Conservation (phyloP, 2,329 filamentous ascomycete genomes). For the Exophiala xenobiotica region DNA sequence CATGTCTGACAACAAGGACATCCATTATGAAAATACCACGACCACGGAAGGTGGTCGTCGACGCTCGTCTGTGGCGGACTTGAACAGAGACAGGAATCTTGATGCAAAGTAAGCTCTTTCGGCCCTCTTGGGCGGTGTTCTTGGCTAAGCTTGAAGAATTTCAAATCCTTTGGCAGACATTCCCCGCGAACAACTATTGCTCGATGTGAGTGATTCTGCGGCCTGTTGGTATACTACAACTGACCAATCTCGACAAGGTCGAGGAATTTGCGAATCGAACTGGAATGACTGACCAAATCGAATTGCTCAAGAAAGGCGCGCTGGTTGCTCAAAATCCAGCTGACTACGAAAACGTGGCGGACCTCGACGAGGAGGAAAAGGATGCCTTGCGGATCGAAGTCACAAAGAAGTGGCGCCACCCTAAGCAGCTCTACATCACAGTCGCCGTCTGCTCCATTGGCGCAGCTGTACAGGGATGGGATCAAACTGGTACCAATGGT, state of each 20-base stretch:
- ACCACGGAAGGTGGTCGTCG: background rate
- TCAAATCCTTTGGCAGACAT: conserved; percentile 47
- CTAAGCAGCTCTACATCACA: conserved; percentile 49
- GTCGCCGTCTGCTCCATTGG: conserved; percentile 53
- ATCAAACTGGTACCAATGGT: conserved; percentile 54
- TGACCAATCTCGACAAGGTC: background rate
- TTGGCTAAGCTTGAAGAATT: conserved; percentile 36
- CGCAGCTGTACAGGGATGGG: conserved; percentile 52
- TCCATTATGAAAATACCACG: background rate
- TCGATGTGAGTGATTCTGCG: conserved; percentile 35
- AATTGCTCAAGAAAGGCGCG: conserved; percentile 48
- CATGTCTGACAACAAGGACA: background rate
- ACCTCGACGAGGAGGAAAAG: conserved; percentile 43
- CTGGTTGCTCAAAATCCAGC: conserved; percentile 50
- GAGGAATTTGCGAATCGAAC: conserved; percentile 43
- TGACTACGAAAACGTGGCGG: conserved; percentile 44
- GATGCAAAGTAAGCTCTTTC: background rate
- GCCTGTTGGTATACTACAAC: background rate
- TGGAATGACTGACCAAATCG: conserved; percentile 41
- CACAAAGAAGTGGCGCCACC: conserved; percentile 51
- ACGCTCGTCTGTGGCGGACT: background rate
- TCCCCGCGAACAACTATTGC: conserved; percentile 37
- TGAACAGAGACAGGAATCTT: background rate
- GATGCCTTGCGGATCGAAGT: conserved; percentile 45
- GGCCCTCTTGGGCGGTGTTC: background rate